A percentile compares a stretch with the other conserved stretches of the same genome.
phyloP scores from a whole-genome alignment of 257 asterid genomes.

The Eucommia ulmoides region DNA sequence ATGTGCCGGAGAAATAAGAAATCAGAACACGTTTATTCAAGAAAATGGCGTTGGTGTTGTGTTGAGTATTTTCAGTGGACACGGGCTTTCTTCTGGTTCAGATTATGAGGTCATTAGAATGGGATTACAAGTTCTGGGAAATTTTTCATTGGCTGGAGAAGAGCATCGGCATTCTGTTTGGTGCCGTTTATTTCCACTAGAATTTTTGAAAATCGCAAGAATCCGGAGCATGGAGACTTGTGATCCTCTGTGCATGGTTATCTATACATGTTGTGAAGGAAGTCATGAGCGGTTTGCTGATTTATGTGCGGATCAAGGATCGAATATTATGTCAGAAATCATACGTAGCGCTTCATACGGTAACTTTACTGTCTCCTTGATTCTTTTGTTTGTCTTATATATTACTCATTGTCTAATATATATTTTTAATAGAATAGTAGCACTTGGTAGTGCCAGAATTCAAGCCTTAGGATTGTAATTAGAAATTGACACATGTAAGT shows the following conservation, averaged over 20 bases:
- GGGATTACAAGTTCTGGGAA: constrained; percentile 68
- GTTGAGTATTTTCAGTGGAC: constrained; percentile 22
- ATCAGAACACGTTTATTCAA: constrained; percentile 58
- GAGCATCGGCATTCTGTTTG: constrained; percentile 47
- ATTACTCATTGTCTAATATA: not conserved
- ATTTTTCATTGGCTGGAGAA: constrained; percentile 68
- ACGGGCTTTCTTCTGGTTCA: constrained; percentile 25
- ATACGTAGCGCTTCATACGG: constrained; percentile 46
- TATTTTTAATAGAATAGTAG: too few relatives aligned
- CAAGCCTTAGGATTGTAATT: too few relatives aligned
- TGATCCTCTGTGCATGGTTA: constrained; percentile 72
- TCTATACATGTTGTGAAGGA: constrained; percentile 48
- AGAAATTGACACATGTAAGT: too few relatives aligned
- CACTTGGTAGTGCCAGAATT: too few relatives aligned
- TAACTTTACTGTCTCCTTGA: constrained; percentile 12
- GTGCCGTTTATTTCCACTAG: constrained; percentile 39
- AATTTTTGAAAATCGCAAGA: constrained; percentile 46
- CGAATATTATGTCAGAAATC: constrained; percentile 30
- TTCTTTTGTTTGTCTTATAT: not conserved
- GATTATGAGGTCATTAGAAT: constrained; percentile 28
- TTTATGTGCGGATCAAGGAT: constrained; percentile 40
- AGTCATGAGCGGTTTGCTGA: constrained; percentile 19
- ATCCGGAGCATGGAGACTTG: constrained; percentile 42
- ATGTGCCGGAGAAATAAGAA: constrained; percentile 69
- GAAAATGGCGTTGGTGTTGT: constrained; percentile 41